Conservation (phyloP, 2,329 filamentous ascomycete genomes). For the Neofusicoccum cordaticola region DNA sequence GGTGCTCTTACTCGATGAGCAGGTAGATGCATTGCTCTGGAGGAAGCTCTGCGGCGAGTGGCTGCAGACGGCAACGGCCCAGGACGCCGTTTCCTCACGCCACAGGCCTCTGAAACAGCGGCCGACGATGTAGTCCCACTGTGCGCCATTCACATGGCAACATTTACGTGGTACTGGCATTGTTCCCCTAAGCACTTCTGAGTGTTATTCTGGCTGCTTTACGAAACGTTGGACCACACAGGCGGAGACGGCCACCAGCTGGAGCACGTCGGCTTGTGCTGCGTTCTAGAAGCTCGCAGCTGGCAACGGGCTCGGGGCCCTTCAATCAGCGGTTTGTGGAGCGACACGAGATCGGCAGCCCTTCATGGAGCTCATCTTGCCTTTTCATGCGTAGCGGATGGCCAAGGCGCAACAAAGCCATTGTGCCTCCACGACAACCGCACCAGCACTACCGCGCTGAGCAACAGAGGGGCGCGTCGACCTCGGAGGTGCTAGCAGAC, state of each 20-base stretch:
- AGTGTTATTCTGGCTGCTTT: too few relatives aligned
- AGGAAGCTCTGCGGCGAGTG: background rate
- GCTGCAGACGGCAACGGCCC: background rate
- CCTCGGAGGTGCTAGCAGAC: background rate
- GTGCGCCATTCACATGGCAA: too few relatives aligned
- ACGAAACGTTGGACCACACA: too few relatives aligned
- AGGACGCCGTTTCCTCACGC: background rate
- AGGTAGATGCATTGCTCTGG: background rate
- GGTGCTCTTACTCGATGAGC: background rate
- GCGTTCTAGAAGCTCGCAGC: background rate
- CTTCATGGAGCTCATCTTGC: constrained; percentile 14
- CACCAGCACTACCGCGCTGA: too few relatives aligned
- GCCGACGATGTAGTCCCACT: background rate
- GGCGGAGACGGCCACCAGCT: too few relatives aligned
- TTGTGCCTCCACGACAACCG: background rate
- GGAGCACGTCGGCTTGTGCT: too few relatives aligned
- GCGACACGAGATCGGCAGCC: constrained; percentile 1
- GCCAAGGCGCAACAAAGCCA: background rate
- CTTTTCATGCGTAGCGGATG: constrained; percentile 13
- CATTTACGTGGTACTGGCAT: too few relatives aligned
- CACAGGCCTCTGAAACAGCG: background rate
- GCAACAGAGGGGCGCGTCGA: background rate
- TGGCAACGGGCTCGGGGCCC: background rate
- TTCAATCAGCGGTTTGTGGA: background rate
- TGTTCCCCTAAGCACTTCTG: too few relatives aligned